phyloP scores from a whole-genome alignment of 2,329 filamentous ascomycete species.

The Penicillium concentricum region DNA sequence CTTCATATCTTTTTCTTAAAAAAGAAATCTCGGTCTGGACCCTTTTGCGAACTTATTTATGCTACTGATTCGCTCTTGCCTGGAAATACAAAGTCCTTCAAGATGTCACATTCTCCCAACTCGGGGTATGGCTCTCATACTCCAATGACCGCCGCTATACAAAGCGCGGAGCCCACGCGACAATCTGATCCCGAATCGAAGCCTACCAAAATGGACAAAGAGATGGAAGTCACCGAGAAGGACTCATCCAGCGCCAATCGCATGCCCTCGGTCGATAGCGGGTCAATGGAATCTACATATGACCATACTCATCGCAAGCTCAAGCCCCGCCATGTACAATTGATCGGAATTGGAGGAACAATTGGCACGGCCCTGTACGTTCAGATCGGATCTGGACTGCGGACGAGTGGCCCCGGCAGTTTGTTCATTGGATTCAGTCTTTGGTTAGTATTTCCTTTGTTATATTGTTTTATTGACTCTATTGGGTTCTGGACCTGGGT shows the following conservation, averaged over 20 bases:
- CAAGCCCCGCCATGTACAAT: constrained; percentile 47
- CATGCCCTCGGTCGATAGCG: constrained; percentile 24
- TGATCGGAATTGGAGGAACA: constrained; percentile 49
- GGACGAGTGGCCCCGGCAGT: constrained; percentile 44
- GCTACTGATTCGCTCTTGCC: neutral
- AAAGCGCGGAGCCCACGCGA: constrained; percentile 15
- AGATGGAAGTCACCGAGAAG: constrained; percentile 19
- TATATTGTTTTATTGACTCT: neutral
- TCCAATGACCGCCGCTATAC: constrained; percentile 15
- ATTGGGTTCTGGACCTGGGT: constrained; percentile 4
- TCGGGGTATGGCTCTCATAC: constrained; percentile 11
- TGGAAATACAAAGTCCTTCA: neutral
- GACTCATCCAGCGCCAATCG: constrained; percentile 11
- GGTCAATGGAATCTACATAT: constrained; percentile 23
- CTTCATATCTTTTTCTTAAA: neutral
- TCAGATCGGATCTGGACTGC: constrained; percentile 42
- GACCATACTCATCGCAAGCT: constrained; percentile 43
- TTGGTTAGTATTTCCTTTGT: constrained; percentile 38
- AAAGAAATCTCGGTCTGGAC: neutral
- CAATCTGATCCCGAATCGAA: constrained; percentile 15
- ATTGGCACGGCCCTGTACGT: constrained; percentile 47
- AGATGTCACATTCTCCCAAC: constrained; percentile 10
- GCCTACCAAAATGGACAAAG: constrained; percentile 10
- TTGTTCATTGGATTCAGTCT: constrained; percentile 48
- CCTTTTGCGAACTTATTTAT: neutral